These are phyloP conservation scores for Penstemon davidsonii DNA, from an alignment of 257 asterid genomes.

Conservation along the genomic window DNA sequence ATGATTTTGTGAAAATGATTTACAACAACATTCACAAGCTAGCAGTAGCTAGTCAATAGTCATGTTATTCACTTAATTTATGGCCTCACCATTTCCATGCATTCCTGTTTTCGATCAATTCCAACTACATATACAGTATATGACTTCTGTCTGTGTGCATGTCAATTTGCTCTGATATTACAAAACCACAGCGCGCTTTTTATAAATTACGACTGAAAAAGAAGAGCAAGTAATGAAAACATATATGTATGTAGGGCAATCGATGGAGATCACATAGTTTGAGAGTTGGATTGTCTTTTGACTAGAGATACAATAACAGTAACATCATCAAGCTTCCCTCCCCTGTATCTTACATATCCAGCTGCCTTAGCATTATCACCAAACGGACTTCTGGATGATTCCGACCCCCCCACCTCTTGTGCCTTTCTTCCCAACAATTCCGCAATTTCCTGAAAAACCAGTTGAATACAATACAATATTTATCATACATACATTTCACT, in stretches of 20 bases:
- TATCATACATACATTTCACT: too few species aligned
- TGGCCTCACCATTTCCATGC: too few species aligned
- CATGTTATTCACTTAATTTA: too few species aligned
- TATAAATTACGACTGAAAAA: not conserved
- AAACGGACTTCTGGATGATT: slow-evolving; percentile 63
- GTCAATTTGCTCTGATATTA: not conserved
- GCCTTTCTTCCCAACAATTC: slow-evolving; percentile 62
- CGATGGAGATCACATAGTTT: slow-evolving; percentile 12
- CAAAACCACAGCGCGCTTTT: not conserved
- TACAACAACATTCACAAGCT: not conserved
- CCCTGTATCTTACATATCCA: slow-evolving; percentile 58
- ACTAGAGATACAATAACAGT: slow-evolving; percentile 78
- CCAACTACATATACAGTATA: too few species aligned
- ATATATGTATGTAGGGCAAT: too few species aligned
- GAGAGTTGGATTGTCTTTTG: slow-evolving; percentile 29
- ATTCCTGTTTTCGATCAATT: too few species aligned
- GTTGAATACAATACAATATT: not conserved
- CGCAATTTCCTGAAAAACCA: slow-evolving; percentile 61
- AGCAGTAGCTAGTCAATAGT: too few species aligned
- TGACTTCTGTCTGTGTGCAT: not conserved
- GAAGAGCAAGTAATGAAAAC: not conserved
- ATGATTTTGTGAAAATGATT: not conserved
- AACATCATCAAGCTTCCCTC: slow-evolving; percentile 82
- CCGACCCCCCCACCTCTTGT: slow-evolving; percentile 58
- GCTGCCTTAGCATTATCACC: slow-evolving; percentile 79